These are phyloP conservation scores for Pseudozyma thailandica DNA, from an alignment of 1,284 basidiomycete species.

Conservation along the genomic window DNA sequence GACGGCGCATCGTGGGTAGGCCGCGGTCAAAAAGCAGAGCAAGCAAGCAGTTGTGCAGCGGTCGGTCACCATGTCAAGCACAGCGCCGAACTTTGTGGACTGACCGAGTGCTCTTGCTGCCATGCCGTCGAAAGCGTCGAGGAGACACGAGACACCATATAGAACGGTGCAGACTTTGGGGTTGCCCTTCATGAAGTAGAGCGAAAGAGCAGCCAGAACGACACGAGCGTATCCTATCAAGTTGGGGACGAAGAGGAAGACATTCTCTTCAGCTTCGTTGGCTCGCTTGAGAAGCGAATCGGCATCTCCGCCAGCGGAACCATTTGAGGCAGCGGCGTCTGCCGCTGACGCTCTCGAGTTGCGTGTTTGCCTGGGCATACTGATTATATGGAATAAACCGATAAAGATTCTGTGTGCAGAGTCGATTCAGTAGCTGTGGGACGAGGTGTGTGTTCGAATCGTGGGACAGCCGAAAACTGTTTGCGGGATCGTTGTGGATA, in stretches of 20 bases:
- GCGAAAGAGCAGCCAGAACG: constrained; percentile 85
- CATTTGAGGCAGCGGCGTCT: constrained; percentile 33
- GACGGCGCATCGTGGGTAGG: constrained; percentile 84
- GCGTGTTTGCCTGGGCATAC: constrained; percentile 40
- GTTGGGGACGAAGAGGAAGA: constrained; percentile 86
- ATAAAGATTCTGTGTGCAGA: neutral
- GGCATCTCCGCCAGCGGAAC: constrained; percentile 19
- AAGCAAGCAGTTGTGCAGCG: constrained; percentile 94
- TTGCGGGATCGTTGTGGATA: no score
- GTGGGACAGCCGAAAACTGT: no score
- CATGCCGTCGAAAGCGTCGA: constrained; percentile 95
- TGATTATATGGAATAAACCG: neutral
- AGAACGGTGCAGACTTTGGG: constrained; percentile 90
- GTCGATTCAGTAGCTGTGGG: neutral
- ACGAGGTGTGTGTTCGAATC: neutral
- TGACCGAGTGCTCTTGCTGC: constrained; percentile 90
- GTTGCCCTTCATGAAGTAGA: constrained; percentile 85
- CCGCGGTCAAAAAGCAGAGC: constrained; percentile 90
- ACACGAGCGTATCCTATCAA: constrained; percentile 92
- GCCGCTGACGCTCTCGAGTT: constrained; percentile 37
- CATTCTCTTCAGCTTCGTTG: constrained; percentile 60
- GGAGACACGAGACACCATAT: constrained; percentile 90
- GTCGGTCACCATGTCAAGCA: constrained; percentile 99
- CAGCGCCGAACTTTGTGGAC: constrained; percentile 93
- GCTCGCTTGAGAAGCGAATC: constrained; percentile 39